Evolutionary conservation across 306 rosid species (phyloP).

Genomic region (Dalbergia oliveri): DNA sequence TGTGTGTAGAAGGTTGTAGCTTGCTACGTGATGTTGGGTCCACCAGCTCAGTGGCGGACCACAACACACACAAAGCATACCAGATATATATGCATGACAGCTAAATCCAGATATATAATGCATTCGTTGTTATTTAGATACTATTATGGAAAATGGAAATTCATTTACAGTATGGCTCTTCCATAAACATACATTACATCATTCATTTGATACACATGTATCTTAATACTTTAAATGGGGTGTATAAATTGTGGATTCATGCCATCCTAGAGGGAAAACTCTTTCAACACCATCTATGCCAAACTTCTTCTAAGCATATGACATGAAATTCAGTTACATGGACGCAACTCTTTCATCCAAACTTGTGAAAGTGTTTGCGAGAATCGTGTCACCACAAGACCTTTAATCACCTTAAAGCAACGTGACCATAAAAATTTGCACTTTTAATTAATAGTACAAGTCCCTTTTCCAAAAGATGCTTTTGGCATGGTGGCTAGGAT

Average conservation of each 20-base stretch:
- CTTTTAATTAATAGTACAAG: background rate
- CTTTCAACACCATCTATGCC: constrained; percentile 23
- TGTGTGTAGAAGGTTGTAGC: too few species aligned
- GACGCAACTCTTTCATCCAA: constrained; percentile 7
- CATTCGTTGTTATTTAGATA: too few species aligned
- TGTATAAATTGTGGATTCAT: background rate
- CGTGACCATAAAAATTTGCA: background rate
- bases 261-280: constrained; percentile 13
- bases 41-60: too few species aligned
- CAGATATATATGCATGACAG: too few species aligned
- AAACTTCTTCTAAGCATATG: background rate
- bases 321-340: background rate
- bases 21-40: too few species aligned
- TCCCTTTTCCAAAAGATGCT: constrained; percentile 19
- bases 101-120: too few species aligned
- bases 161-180: too few species aligned
- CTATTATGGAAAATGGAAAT: too few species aligned
- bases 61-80: too few species aligned
- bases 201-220: too few species aligned
- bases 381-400: background rate
- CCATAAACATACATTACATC: too few species aligned
- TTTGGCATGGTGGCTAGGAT: constrained; percentile 4
- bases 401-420: background rate
- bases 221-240: too few species aligned
- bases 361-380: background rate